phyloP scores from a whole-genome alignment of 1,139 yeast species.

The Hanseniaspora sp. region DNA sequence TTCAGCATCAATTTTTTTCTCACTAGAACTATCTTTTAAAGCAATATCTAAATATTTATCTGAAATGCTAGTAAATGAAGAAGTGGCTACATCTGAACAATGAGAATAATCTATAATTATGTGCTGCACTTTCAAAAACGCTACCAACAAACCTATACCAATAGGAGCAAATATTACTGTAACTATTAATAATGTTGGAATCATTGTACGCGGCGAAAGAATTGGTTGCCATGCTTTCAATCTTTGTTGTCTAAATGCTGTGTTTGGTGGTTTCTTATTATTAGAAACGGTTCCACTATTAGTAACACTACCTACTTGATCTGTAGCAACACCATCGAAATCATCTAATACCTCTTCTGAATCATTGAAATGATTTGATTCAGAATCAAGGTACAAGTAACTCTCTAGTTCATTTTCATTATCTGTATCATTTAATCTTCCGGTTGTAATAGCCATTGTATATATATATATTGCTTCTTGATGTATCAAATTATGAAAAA shows the following conservation, averaged over 20 bases:
- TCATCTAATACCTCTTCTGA: not conserved
- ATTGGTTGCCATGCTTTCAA: conserved; percentile 78
- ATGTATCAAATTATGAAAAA: no score
- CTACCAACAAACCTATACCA: conserved; percentile 54
- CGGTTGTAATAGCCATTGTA: not conserved
- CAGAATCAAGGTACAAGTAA: not conserved
- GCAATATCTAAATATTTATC: conserved; percentile 42
- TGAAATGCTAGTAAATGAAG: conserved; percentile 39
- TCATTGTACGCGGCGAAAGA: conserved; percentile 62
- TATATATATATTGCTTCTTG: no score
- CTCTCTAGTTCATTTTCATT: not conserved
- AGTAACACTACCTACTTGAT: not conserved
- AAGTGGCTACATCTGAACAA: conserved; percentile 38
- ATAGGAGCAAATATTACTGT: conserved; percentile 65
- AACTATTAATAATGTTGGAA: conserved; percentile 50
- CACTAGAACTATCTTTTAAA: conserved; percentile 30
- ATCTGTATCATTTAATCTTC: not conserved
- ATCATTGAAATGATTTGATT: not conserved
- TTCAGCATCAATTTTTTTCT: conserved; percentile 36
- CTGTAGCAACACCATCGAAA: not conserved
- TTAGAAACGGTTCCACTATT: not conserved
- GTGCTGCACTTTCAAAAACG: conserved; percentile 51
- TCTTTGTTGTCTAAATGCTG: conserved; percentile 71
- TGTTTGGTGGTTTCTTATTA: conserved; percentile 43
- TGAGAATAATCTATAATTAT: conserved; percentile 48